phyloP scores from a whole-genome alignment of 495 filamentous ascomycete species.

The Lasiosphaeriaceae sp. region DNA sequence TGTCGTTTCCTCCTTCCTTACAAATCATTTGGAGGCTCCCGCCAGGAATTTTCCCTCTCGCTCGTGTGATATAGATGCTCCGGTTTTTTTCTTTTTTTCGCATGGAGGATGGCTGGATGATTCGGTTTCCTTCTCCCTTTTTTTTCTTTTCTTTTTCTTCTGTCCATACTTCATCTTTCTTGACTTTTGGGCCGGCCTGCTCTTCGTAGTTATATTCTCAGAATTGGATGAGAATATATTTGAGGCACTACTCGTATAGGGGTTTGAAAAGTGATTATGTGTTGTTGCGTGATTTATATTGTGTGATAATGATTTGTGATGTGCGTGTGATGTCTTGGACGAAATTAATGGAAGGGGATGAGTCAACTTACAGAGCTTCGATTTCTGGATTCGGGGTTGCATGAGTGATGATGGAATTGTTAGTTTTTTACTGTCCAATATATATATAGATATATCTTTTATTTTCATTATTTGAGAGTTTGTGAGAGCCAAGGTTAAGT shows the following conservation, averaged over 20 bases:
- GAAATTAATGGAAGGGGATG: neutral
- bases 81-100: neutral
- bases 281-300: too few species aligned
- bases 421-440: too few species aligned
- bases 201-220: neutral
- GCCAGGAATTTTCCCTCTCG: slow-evolving; percentile 1
- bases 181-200: neutral
- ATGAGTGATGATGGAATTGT: neutral
- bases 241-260: too few species aligned
- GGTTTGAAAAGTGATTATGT: too few species aligned
- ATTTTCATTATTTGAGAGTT: too few species aligned
- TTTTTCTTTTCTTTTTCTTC: neutral
- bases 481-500: too few species aligned
- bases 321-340: neutral
- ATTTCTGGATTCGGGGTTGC: slow-evolving; percentile 54
- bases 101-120: neutral
- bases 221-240: too few species aligned
- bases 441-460: too few species aligned
- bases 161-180: neutral
- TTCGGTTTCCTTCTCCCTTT: neutral
- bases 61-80: neutral
- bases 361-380: slow-evolving; percentile 84
- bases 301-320: neutral
- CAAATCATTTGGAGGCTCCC: too few species aligned
- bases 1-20: neutral